Evolutionary conservation across 164 flowering plant genomes (phyloP), one percentile per base, ranked within the genome.

Genomic region (Platanus orientalis): DNA sequence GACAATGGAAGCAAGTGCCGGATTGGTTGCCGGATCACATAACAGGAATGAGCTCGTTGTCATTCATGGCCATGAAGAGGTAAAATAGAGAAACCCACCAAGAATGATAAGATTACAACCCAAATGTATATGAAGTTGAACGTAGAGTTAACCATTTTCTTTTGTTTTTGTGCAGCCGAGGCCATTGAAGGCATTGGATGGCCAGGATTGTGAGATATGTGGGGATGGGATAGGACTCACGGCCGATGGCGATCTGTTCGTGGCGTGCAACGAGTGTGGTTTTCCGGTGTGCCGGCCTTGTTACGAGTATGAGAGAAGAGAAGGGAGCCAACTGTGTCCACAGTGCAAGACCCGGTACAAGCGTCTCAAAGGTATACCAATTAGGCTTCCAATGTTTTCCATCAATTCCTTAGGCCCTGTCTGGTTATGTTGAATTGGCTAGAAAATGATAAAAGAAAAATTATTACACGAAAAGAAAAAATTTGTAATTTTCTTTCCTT

Each of bases 31-130:
- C 40, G 97, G 99, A 26, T 94, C 99, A 12, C 99, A 94, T 73
- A 94, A 89, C 78, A 81, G 99, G 62, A 94, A 94, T 30, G 99
- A 94, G 66, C 96, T 94, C 19, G 96, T 94, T 4, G 92, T 91
- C 85, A 94, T 94, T 52, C 97, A 86, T 34, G 90, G 90, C 72
- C 99, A 94, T 52, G 97, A 94, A 76, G 99, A 91, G 97, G 99
- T 94, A 72, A 62, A 4, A n/a, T n/a, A n/a, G 12, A 36, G 25
- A 32, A 27, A n/a, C 17, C 42, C 0, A 17, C 6, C 21, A 13
- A 0, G 14, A 28, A 51, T 30, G 25, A n/a, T n/a, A n/a, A n/a
- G n/a, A n/a, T n/a, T n/a, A n/a, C n/a, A 0, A 16, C 39, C 4
- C 28, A 19, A 11, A 11, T 5, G 23, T 26, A 16, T 60, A 20